phyloP scores from a whole-genome alignment of 1,284 basidiomycete genomes.

The Cystobasidium sp. region DNA sequence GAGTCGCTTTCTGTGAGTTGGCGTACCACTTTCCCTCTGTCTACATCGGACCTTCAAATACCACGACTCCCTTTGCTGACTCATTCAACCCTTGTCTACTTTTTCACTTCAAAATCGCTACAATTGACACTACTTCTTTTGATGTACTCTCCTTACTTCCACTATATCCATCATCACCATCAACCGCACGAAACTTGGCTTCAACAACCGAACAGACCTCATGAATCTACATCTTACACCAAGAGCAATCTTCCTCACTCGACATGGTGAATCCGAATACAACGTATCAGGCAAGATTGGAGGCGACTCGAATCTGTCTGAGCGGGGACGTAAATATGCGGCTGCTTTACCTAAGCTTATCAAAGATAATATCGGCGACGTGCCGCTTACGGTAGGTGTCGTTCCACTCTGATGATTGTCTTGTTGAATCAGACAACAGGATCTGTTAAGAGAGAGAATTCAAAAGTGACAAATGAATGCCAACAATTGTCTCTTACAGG shows the following conservation, averaged over 20 bases:
- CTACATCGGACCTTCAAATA: too few species aligned
- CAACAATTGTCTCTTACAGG: too few species aligned
- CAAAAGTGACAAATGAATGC: too few species aligned
- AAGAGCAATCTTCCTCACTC: constrained; percentile 92
- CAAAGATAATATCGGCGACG: constrained; percentile 87
- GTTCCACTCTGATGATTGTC: not conserved
- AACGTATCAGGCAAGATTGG: constrained; percentile 98
- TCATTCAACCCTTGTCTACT: not conserved
- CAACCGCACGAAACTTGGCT: too few species aligned
- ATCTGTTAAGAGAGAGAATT: too few species aligned
- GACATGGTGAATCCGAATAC: constrained; percentile 98
- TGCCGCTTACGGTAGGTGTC: constrained; percentile 72
- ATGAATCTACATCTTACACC: constrained; percentile 82
- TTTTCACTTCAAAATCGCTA: too few species aligned
- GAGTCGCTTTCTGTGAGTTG: constrained; percentile 79
- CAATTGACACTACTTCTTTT: too few species aligned
- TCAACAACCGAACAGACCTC: constrained; percentile 14
- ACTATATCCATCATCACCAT: too few species aligned
- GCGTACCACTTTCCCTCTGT: not conserved
- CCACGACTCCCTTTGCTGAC: not conserved
- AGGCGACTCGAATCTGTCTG: constrained; percentile 86
- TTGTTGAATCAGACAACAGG: too few species aligned
- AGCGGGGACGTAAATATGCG: constrained; percentile 83
- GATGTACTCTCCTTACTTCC: too few species aligned
- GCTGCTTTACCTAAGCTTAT: constrained; percentile 83